Conservation (phyloP, 805 yeast genomes). For the Yamadazyma philogaea region DNA sequence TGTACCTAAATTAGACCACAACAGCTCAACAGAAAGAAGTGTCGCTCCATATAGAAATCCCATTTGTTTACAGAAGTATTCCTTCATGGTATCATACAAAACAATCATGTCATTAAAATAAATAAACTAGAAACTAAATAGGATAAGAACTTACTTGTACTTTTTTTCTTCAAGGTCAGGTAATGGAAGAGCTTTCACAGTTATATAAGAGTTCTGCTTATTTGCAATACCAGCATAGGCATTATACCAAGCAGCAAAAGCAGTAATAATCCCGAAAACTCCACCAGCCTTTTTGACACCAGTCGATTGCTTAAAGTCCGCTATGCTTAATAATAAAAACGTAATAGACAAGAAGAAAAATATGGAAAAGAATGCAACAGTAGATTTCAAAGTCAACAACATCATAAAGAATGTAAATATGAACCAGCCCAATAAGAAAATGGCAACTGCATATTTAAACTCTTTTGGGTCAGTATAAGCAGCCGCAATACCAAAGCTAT, state of each 20-base stretch:
- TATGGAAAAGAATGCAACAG: slow-evolving; percentile 40
- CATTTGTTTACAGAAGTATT: no score
- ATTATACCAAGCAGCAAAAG: slow-evolving; percentile 44
- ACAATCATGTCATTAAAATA: slow-evolving; percentile 10
- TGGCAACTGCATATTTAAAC: slow-evolving; percentile 35
- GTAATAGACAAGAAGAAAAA: slow-evolving; percentile 41
- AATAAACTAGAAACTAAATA: slow-evolving; percentile 14
- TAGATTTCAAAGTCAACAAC: slow-evolving; percentile 41
- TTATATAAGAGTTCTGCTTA: slow-evolving; percentile 58
- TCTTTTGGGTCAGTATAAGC: slow-evolving; percentile 25
- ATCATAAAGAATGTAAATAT: slow-evolving; percentile 43
- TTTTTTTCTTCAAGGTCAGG: slow-evolving; percentile 17
- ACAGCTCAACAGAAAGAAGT: no score
- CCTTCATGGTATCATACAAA: no score
- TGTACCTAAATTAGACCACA: no score
- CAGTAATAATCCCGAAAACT: slow-evolving; percentile 40
- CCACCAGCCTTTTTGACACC: slow-evolving; percentile 40
- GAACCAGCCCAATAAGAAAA: slow-evolving; percentile 42
- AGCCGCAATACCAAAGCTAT: slow-evolving; percentile 38
- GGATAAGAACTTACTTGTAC: slow-evolving; percentile 6
- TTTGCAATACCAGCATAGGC: slow-evolving; percentile 52
- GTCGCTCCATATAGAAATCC: no score
- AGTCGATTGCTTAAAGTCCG: slow-evolving; percentile 32
- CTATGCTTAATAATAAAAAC: slow-evolving; percentile 39
- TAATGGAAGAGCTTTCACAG: slow-evolving; percentile 48